Percentiles rank a stretch among this genome's conserved stretches.
Conservation (phyloP, 2,329 filamentous ascomycete genomes). For the Penicillium sp. region DNA sequence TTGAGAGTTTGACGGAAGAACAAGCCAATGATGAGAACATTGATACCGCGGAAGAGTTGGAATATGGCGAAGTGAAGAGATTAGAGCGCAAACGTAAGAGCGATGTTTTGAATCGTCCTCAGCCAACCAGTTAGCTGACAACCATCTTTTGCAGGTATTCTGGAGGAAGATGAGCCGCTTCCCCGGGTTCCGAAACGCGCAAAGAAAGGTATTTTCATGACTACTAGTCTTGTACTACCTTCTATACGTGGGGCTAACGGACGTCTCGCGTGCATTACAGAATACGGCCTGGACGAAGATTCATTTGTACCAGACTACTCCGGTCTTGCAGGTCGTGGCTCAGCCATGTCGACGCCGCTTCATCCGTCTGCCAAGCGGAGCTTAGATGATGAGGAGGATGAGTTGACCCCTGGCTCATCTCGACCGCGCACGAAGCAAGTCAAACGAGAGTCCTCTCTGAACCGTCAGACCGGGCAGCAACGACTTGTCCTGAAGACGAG, state of each 20-base stretch:
- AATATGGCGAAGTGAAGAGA: constrained; percentile 46
- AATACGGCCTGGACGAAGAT: constrained; percentile 33
- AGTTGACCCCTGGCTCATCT: constrained; percentile 34
- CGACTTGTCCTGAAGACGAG: constrained; percentile 43
- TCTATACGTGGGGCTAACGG: constrained; percentile 5
- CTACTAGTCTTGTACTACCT: constrained; percentile 2
- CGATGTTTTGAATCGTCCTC: no score
- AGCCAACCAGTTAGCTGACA: neutral
- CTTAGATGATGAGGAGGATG: constrained; percentile 40
- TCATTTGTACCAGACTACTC: constrained; percentile 29
- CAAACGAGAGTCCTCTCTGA: constrained; percentile 36
- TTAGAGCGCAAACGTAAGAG: constrained; percentile 44
- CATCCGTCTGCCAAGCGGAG: constrained; percentile 34
- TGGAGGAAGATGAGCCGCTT: constrained; percentile 45
- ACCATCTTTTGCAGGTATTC: constrained; percentile 33
- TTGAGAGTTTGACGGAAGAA: constrained; percentile 46
- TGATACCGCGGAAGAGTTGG: constrained; percentile 45
- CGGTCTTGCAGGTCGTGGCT: constrained; percentile 26
- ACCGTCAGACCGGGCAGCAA: constrained; percentile 34
- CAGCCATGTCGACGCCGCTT: constrained; percentile 35
- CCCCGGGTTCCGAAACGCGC: constrained; percentile 42
- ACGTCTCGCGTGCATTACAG: constrained; percentile 10
- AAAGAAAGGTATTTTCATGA: constrained; percentile 39
- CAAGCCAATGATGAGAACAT: constrained; percentile 48
- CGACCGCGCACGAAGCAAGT: constrained; percentile 38